Evolutionary conservation across 73 alveolate species (phyloP), one percentile per base, ranked within the genome.

Genomic region (Uronychia setigera): DNA sequence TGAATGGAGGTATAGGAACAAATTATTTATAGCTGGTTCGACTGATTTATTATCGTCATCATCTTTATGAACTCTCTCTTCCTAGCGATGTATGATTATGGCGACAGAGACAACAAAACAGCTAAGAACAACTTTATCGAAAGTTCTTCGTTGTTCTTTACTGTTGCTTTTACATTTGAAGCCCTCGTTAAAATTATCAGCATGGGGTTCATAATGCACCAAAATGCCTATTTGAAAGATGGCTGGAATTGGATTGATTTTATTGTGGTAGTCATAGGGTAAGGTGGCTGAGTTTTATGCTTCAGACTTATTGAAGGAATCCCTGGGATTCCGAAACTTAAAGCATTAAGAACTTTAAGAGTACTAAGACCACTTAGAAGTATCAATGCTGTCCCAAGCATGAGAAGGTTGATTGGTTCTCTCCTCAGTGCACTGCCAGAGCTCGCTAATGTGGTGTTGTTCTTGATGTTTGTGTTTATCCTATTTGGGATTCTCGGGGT

Each of bases 211-310:
- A 59, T 88, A 35, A 83, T 92, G 46, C 80, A 84, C 77, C 58
- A 84, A 88, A 87, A 82, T 29, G 92, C 96, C 26, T 94, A 94
- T 89, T 59, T 94, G 26, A 92, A 90, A 88, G 97, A 94, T 67
- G 85, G 90, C n/a, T 94, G 98, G 97, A 94, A 94, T 60, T 74
- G 88, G 1, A 29, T 94, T 32, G 98, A 94, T 92, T 94, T 94
- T 81, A 57, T 76, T 13, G 86, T 94, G 1, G 92, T 94, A 0
- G 87, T 88, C 32, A 88, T 93, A 31, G 93, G 90, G 0, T 84
- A 79, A 26, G 26, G 83, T 5, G 79, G 76, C 5, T n/a, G 74
- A 29, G 57, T 32, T 31, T 31, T 88, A n/a, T n/a, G n/a, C n/a
- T n/a, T n/a, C n/a, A 27, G 91, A 34, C 76, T 93, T 1, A 27